Conservation (phyloP, 2,329 filamentous ascomycete genomes). For the Colletotrichum lindemuthianum region DNA sequence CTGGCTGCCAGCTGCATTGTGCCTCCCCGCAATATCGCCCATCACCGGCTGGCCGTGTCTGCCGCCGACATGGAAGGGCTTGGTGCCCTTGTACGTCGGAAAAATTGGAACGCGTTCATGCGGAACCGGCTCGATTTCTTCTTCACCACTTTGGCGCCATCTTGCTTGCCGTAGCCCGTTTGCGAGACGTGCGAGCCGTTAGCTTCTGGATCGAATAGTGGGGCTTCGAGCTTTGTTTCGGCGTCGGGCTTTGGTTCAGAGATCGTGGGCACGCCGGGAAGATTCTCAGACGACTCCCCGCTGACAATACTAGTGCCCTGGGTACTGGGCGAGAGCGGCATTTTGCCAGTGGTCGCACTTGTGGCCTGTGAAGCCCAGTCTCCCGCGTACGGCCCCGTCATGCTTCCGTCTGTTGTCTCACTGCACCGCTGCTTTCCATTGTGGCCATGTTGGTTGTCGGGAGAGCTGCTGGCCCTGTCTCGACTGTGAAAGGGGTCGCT, state of each 20-base stretch:
- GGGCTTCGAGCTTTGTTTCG: constrained; percentile 18
- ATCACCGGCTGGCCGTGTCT: constrained; percentile 41
- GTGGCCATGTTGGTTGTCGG: constrained; percentile 51
- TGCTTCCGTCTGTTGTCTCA: constrained; percentile 70
- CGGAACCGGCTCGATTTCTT: constrained; percentile 73
- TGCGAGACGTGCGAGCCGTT: constrained; percentile 44
- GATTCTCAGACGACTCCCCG: constrained; percentile 65
- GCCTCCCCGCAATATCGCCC: no score
- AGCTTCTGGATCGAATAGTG: constrained; percentile 31
- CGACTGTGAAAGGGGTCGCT: constrained; percentile 59
- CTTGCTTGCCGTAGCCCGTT: constrained; percentile 57
- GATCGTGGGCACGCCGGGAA: constrained; percentile 55
- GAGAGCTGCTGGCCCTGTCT: constrained; percentile 43
- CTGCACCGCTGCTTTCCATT: constrained; percentile 65
- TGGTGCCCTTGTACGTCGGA: constrained; percentile 60
- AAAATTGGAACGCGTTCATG: constrained; percentile 69
- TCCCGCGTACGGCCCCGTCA: constrained; percentile 61
- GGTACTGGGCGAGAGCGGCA: constrained; percentile 73
- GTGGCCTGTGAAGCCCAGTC: constrained; percentile 73
- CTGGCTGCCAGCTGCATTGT: no score
- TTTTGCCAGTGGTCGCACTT: constrained; percentile 70
- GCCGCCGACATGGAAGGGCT: constrained; percentile 46
- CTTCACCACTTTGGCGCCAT: constrained; percentile 59
- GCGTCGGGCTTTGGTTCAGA: constrained; percentile 49
- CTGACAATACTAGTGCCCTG: constrained; percentile 74